A percentile compares a stretch with the other conserved stretches of the same genome.
phyloP scores from a whole-genome alignment of 2,329 filamentous ascomycete species.

The Zalaria obscura region DNA sequence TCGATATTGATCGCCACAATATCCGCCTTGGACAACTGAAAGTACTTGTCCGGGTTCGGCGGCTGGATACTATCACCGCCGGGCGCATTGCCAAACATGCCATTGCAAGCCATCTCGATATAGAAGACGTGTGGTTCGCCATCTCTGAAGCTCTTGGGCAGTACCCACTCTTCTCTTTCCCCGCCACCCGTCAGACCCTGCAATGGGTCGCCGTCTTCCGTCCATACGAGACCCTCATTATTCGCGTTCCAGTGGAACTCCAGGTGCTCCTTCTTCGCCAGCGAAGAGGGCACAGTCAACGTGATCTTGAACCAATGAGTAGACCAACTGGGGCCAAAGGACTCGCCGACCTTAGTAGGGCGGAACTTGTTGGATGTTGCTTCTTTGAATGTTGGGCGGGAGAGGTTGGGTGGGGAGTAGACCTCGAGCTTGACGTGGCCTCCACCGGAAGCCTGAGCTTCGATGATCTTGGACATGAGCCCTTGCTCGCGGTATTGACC shows the following conservation, averaged over 20 bases:
- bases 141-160: conserved; percentile 69
- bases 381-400: conserved; percentile 75
- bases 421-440: conserved; percentile 73
- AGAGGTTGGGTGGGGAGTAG: conserved; percentile 67
- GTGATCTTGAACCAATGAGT: conserved; percentile 93
- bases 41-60: conserved; percentile 73
- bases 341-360: conserved; percentile 58
- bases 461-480: conserved; percentile 52
- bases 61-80: conserved; percentile 80
- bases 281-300: conserved; percentile 59
- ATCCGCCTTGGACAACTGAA: conserved; percentile 59
- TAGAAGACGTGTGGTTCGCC: conserved; percentile 82
- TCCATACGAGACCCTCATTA: conserved; percentile 92
- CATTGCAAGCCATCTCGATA: conserved; percentile 96
- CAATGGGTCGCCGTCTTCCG: conserved; percentile 72
- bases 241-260: conserved; percentile 94
- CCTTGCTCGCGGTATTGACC: conserved; percentile 43
- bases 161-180: conserved; percentile 81
- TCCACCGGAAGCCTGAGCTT: conserved; percentile 51
- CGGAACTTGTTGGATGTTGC: conserved; percentile 57
- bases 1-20: conserved; percentile 82
- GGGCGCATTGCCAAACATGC: conserved; percentile 90
- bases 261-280: conserved; percentile 65
- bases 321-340: conserved; percentile 88
- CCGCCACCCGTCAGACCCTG: conserved; percentile 85